Conservation (phyloP, 768 basidiomycete genomes). For the Serendipita vermifera region DNA sequence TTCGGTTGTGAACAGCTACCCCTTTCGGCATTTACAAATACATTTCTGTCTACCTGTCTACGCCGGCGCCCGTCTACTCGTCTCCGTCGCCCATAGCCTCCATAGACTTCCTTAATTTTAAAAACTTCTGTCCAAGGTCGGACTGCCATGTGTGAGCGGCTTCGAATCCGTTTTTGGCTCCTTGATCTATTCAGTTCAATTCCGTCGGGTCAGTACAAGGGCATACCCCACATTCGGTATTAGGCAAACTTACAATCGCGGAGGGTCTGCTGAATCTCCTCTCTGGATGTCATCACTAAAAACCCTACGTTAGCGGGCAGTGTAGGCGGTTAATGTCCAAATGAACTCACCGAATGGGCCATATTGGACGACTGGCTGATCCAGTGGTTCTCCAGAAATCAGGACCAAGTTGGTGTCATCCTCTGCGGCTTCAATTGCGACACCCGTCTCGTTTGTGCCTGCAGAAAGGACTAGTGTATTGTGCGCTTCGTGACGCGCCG, state of each 20-base stretch:
- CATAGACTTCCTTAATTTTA: neutral
- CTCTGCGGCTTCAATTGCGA: slow-evolving; percentile 43
- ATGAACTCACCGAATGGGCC: slow-evolving; percentile 43
- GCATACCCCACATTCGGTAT: slow-evolving; percentile 1
- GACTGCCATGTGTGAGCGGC: slow-evolving; percentile 79
- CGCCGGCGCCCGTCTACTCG: too few species aligned
- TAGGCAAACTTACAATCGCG: slow-evolving; percentile 48
- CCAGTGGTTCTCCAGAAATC: slow-evolving; percentile 75
- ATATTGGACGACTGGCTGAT: slow-evolving; percentile 79
- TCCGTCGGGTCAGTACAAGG: slow-evolving; percentile 12
- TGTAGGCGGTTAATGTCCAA: slow-evolving; percentile 16
- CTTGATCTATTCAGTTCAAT: too few species aligned
- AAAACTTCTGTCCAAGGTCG: slow-evolving; percentile 40
- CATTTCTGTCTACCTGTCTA: too few species aligned
- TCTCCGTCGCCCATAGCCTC: too few species aligned
- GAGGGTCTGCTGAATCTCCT: slow-evolving; percentile 73
- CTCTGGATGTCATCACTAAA: slow-evolving; percentile 59
- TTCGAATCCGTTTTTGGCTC: slow-evolving; percentile 79
- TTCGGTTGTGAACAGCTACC: too few species aligned
- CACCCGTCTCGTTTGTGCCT: slow-evolving; percentile 47
- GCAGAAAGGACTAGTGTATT: slow-evolving; percentile 77
- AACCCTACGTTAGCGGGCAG: slow-evolving; percentile 13
- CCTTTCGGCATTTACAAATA: too few species aligned
- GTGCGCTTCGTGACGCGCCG: slow-evolving; percentile 39
- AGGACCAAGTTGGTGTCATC: slow-evolving; percentile 64